phyloP scores from a whole-genome alignment of 2,329 filamentous ascomycete genomes.

The Pseudonectria buxi region DNA sequence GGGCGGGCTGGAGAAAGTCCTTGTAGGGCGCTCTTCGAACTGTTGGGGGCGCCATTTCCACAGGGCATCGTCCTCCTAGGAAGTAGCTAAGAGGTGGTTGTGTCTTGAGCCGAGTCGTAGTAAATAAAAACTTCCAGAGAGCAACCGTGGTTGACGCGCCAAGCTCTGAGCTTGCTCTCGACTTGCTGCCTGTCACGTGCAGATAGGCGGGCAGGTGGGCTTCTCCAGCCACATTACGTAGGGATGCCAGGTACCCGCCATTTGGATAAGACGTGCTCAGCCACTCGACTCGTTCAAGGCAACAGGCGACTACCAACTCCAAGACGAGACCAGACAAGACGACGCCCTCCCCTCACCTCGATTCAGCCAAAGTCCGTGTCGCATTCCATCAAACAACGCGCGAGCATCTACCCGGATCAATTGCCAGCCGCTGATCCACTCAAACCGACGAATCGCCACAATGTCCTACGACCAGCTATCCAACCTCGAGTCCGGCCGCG shows the following conservation, averaged over 20 bases:
- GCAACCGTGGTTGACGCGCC: conserved; percentile 21
- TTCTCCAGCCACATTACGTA: background rate
- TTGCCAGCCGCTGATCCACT: background rate
- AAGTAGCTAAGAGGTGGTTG: conserved; percentile 18
- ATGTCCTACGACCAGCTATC: conserved; percentile 94
- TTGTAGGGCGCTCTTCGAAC: conserved; percentile 63
- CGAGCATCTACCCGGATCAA: too few relatives aligned
- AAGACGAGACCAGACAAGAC: conserved; percentile 6
- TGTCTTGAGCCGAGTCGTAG: conserved; percentile 7
- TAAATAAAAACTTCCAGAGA: conserved; percentile 31
- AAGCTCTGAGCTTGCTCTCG: conserved; percentile 7
- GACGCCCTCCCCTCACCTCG: conserved; percentile 1
- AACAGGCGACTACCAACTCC: conserved; percentile 16
- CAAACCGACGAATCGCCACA: conserved; percentile 2
- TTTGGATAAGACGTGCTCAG: conserved; percentile 15
- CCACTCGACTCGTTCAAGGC: conserved; percentile 15
- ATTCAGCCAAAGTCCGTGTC: conserved; percentile 2
- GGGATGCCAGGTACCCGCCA: conserved; percentile 8
- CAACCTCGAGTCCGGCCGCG: conserved; percentile 70
- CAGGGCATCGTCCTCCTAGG: conserved; percentile 37
- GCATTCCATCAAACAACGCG: conserved; percentile 6
- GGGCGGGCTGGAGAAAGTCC: conserved; percentile 82
- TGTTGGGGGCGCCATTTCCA: conserved; percentile 44
- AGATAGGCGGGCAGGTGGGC: conserved; percentile 12
- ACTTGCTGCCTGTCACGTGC: conserved; percentile 23